These are phyloP conservation scores for Helicocarpus griseus DNA, from an alignment of 2,329 filamentous ascomycete genomes.

Conservation along the genomic window DNA sequence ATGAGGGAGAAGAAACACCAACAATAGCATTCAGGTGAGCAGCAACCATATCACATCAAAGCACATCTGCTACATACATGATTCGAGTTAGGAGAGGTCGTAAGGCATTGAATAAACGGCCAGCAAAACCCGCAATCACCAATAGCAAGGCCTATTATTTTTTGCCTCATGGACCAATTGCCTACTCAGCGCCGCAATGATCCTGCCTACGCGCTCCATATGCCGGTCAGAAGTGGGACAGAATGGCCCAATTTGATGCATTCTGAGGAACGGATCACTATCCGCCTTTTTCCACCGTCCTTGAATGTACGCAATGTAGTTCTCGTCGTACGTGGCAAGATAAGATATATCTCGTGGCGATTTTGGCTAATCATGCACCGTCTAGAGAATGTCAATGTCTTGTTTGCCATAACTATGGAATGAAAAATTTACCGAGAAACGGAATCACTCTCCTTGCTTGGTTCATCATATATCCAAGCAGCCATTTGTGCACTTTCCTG, in stretches of 20 bases:
- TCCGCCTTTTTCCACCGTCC: neutral
- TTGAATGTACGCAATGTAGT: conserved; percentile 10
- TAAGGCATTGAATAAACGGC: neutral
- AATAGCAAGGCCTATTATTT: neutral
- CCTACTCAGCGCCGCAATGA: neutral
- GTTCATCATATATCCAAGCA: conserved; percentile 12
- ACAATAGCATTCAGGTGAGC: too few relatives aligned
- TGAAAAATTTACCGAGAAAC: neutral
- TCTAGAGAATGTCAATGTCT: conserved; percentile 1
- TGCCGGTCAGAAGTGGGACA: neutral
- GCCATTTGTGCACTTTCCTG: conserved; percentile 13
- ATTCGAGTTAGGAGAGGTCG: too few relatives aligned
- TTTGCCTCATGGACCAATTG: neutral
- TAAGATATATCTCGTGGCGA: conserved; percentile 10
- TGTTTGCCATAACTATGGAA: neutral
- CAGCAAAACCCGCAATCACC: neutral
- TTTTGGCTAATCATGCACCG: conserved; percentile 11
- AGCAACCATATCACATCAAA: too few relatives aligned
- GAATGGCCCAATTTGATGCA: neutral
- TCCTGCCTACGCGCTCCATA: neutral
- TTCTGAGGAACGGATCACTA: neutral
- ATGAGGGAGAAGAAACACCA: neutral
- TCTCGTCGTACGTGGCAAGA: conserved; percentile 7
- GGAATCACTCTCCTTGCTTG: neutral
- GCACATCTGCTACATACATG: too few relatives aligned